Evolutionary conservation across 306 rosid species (phyloP), one percentile per base, ranked within the genome.

Genomic region (Prunus salicina): DNA sequence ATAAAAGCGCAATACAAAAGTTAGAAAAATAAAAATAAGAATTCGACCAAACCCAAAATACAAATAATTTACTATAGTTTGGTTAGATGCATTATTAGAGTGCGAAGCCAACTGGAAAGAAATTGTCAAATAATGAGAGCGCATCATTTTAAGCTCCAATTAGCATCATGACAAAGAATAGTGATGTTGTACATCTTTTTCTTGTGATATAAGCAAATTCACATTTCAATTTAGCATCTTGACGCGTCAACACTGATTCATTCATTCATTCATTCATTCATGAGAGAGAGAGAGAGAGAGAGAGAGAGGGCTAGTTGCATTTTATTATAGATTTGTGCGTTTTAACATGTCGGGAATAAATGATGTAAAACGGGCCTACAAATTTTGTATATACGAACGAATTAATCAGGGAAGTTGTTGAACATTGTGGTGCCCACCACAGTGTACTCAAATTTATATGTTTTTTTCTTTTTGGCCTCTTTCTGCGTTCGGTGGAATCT

Each of bases 291-390:
- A 24, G 12, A 22, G 27, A 10, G 20, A 24, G 1, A 32, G 27
- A 41, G 25, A 19, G 66, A 51, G 12, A 69, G 2, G 15, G 45
- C 6, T 43, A 32, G 12, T 27, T 32, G 19, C 49, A 56, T 61
- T 61, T 56, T 41, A 25, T 58, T 56, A 28, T 57, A 6, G n/a
- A 16, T 61, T 51, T 32, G 16, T 74, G 58, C 16, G 67, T 69
- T 73, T 78, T 78, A 60, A 41, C 53, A 47, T 81, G 88, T 81
- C 83, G 85, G 85, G 79, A 74, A 78, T 81, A 41, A 84, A 78
- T 84, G 43, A 75, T 58, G 81, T 43, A 46, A 41, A 45, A 81
- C 25, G 79, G 80, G 15, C 73, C 83, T 51, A 78, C 79, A 72
- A 27, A 71, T 80, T 57, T 64, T 20, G n/a, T 56, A 57, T 55